Evolutionary conservation across 352 stramenopile genomes (phyloP).

Genomic region (Pythium insidiosum): DNA sequence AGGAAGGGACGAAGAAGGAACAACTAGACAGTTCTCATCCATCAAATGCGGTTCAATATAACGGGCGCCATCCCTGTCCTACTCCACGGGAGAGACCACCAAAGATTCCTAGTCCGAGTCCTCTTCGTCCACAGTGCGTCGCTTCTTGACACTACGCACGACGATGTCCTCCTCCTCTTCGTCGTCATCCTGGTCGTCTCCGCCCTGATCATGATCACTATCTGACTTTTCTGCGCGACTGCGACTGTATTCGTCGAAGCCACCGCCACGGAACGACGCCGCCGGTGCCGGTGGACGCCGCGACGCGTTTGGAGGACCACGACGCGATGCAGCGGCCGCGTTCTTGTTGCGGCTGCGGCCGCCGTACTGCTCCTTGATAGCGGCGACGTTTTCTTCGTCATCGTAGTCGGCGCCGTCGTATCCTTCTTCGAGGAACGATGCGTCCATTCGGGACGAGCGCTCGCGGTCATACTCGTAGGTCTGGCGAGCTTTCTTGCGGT

Average conservation of each 20-base stretch:
- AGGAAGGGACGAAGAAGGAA: no score
- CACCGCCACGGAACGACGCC: conserved; percentile 42
- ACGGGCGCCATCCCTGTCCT: no score
- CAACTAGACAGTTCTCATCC: no score
- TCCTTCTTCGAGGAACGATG: conserved; percentile 74
- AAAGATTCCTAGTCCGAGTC: conserved; percentile 77
- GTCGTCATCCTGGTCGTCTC: conserved; percentile 54
- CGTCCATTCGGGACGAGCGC: conserved; percentile 69
- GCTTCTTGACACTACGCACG: conserved; percentile 66
- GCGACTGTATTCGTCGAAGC: conserved; percentile 74
- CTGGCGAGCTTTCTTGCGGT: conserved; percentile 81
- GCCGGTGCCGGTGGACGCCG: conserved; percentile 18
- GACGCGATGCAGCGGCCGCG: conserved; percentile 18
- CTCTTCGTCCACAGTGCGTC: conserved; percentile 72
- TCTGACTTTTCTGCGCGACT: conserved; percentile 61
- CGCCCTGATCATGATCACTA: conserved; percentile 43
- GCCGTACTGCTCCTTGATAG: conserved; percentile 82
- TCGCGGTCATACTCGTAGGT: conserved; percentile 74
- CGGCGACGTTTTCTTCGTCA: conserved; percentile 74
- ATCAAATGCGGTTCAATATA: no score
- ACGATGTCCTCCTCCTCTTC: conserved; percentile 76
- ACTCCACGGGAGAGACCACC: no score
- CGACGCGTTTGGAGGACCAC: conserved; percentile 20
- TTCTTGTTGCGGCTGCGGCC: conserved; percentile 21
- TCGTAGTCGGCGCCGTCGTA: conserved; percentile 76